Evolutionary conservation across 805 yeast genomes (phyloP), one percentile per base, ranked within the genome.

Genomic region (Saccharomycopsis oosterbeekiorum): DNA sequence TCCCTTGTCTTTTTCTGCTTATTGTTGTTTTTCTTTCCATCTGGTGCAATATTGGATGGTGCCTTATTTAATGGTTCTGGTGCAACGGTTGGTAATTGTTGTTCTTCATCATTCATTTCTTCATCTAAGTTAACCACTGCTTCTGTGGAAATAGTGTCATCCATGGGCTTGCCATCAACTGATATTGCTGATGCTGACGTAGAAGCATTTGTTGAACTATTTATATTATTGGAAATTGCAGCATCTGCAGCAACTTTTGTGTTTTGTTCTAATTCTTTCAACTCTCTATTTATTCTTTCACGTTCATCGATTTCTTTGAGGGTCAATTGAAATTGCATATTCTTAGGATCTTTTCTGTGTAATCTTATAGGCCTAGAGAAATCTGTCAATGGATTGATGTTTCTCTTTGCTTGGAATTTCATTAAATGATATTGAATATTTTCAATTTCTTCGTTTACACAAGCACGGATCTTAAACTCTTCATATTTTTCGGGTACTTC

Each of bases 321-420:
- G 1, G 92, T 84, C 67, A 90, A 76, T 71, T 90, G 96, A 69
- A 88, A 88, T 71, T 92, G 97, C 70, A 93, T 76, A 70, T 89
- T 89, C 69, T 90, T 83, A 0, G 99, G 97, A 72, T 93, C 98
- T 70, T 93, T 92, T 67, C 98, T 80, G 71, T 92, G 97, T 70
- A 93, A 75, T 67, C 97, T 77, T 19, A 92, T 85, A 0, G 99
- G 99, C 62, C 81, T 81, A 60, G 84, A 85, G 71, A 93, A 94
- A 64, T 84, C 84, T 41, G 76, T 74, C 47, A 77, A 74, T 11
- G 94, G 93, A 65, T 89, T 89, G 41, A 94, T 86, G 55, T 81
- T 79, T 67, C 82, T 80, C 62, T 84, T 83, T 40, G 88, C 79
- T 68, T 87, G 96, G 69, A 93, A 90, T 72, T 86, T 86, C 74